phyloP scores from a whole-genome alignment of 805 yeast species.

The Metschnikowia hibisci region DNA sequence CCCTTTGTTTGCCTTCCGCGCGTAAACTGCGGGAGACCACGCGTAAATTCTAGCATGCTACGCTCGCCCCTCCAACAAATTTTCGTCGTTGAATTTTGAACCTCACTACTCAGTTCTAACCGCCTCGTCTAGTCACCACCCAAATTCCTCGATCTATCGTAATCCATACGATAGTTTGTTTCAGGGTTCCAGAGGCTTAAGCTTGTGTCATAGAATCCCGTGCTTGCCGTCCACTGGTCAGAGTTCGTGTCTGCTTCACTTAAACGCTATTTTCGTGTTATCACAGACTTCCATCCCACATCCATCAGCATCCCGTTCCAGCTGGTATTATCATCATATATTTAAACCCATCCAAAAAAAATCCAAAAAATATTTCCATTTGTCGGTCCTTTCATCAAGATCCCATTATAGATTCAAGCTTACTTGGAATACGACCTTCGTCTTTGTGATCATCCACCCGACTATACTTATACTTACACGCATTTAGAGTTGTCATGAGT shows the following conservation, averaged over 20 bases:
- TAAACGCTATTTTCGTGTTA: background rate
- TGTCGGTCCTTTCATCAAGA: background rate
- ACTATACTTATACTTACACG: background rate
- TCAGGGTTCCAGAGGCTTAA: conserved; percentile 13
- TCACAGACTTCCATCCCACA: background rate
- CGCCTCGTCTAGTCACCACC: conserved; percentile 14
- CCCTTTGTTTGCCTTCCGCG: background rate
- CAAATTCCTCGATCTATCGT: conserved; percentile 4
- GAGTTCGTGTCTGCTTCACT: conserved; percentile 1
- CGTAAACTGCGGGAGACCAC: background rate
- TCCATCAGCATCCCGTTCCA: background rate
- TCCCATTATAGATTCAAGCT: conserved; percentile 1
- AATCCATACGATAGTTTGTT: conserved; percentile 8
- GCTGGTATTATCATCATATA: background rate
- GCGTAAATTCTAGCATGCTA: conserved; percentile 15
- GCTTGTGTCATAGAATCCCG: conserved; percentile 10
- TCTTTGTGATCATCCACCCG: background rate
- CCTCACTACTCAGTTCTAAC: conserved; percentile 8
- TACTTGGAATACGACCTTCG: background rate
- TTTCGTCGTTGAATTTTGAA: conserved; percentile 10
- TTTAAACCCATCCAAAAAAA: background rate
- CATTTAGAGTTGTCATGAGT: conserved; percentile 28
- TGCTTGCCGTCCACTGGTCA: conserved; percentile 1
- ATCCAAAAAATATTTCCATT: background rate
- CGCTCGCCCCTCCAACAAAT: conserved; percentile 20